Base-by-base conservation (phyloP, 345 rosid species). In the Salix udensis region DNA sequence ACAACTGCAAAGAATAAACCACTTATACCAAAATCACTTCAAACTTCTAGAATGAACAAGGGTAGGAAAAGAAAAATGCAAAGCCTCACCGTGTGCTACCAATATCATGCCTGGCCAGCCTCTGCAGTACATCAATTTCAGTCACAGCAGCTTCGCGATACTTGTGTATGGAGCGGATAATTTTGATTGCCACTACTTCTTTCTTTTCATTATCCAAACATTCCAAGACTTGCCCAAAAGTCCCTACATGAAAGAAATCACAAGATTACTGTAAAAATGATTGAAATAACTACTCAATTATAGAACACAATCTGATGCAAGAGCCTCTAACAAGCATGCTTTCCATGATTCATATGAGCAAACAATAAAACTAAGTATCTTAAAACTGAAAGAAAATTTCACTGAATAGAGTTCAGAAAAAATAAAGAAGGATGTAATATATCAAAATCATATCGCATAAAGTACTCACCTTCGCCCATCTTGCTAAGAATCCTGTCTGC, bases 381-480 rank as follows among this genome's bases (percentile, higher is more conserved):
- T 24, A 18, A 26, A 15, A 16, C 36, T 18, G 15, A 23, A 52
- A 14, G 23, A 2, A 23, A n/a, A 53, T 36, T 36, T 3, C 26
- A 50, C 39, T 73, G 23, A 10, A 48, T 21, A 7, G 34, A 68
- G 37, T 24, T 18, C 37, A 67, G 15, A 19, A 75, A 40, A 66
- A 67, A 24, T 36, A 30, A 21, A 61, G 48, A 15, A 3, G 6
- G 7, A 69, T 61, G 4, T 8, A 40, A 55, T 62, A 60, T n/a
- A 15, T 10, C 12, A 18, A 62, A 34, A 48, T 42, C 24, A 60
- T 64, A 61, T 28, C 4, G 9, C 6, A 67, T 31, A 24, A 26
- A 67, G 8, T 21, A 80, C 92, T 7, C 76, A 92, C 97, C 94
- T 92, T 92, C 97, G 58, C 97, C 97, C 94, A 90, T 90, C 87